Percentiles rank a stretch among this genome's conserved stretches.
Evolutionary conservation across 768 basidiomycete species (phyloP).

Genomic region (Suillus spraguei): DNA sequence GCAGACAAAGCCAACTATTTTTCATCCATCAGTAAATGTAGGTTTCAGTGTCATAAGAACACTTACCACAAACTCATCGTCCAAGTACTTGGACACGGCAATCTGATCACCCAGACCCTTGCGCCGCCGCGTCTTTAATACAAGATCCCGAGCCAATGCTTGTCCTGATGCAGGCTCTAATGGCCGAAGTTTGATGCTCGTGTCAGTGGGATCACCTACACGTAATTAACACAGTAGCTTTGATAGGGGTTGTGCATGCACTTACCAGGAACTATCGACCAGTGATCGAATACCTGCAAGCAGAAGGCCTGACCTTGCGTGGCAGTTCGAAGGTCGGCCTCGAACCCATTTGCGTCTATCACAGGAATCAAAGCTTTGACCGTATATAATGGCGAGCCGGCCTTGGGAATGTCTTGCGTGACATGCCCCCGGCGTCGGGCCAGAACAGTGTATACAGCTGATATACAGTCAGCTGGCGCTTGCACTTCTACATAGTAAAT

Average conservation of each 20-base stretch:
- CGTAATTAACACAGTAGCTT: background rate
- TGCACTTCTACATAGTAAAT: slow-evolving; percentile 99
- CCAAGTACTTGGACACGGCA: slow-evolving; percentile 95
- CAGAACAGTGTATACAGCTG: slow-evolving; percentile 97
- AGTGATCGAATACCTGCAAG: slow-evolving; percentile 96
- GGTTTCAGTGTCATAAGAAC: background rate
- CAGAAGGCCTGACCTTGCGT: slow-evolving; percentile 99
- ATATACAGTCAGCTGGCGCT: slow-evolving; percentile 97
- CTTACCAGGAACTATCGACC: slow-evolving; percentile 96
- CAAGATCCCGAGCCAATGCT: slow-evolving; percentile 90
- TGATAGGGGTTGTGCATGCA: slow-evolving; percentile 14
- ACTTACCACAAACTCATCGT: slow-evolving; percentile 94
- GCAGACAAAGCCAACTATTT: slow-evolving; percentile 87
- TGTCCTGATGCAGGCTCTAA: slow-evolving; percentile 98
- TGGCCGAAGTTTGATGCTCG: slow-evolving; percentile 93
- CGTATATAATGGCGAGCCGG: slow-evolving; percentile 96
- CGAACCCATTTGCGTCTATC: slow-evolving; percentile 98
- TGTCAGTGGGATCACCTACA: slow-evolving; percentile 95
- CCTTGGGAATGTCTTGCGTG: slow-evolving; percentile 97
- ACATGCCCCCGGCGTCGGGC: slow-evolving; percentile 99
- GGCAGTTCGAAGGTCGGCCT: slow-evolving; percentile 95
- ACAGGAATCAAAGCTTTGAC: slow-evolving; percentile 98
- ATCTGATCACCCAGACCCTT: slow-evolving; percentile 98
- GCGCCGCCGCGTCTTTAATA: slow-evolving; percentile 93
- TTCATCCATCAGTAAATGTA: slow-evolving; percentile 11